Evolutionary conservation across 495 filamentous ascomycete species (phyloP).

Genomic region (Parachaetomium inaequale): DNA sequence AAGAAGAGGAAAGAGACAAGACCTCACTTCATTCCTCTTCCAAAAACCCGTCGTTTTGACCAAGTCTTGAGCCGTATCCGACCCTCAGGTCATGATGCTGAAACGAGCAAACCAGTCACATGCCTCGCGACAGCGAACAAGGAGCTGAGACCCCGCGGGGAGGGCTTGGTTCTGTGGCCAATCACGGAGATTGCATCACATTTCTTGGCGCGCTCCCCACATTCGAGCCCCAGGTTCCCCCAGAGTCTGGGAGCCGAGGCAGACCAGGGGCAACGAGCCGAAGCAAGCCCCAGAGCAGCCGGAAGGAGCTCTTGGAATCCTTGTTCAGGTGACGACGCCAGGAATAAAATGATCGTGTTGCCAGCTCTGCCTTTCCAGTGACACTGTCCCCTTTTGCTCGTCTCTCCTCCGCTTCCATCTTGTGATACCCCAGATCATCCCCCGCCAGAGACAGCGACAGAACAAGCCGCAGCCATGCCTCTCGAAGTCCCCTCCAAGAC

Average conservation of each 20-base stretch:
- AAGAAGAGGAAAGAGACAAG: too few relatives aligned
- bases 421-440: not conserved
- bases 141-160: not conserved
- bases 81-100: too few relatives aligned
- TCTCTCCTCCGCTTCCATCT: not conserved
- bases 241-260: constrained; percentile 22
- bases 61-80: too few relatives aligned
- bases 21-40: too few relatives aligned
- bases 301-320: not conserved
- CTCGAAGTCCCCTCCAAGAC: constrained; percentile 41
- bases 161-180: constrained; percentile 11
- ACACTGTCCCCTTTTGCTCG: constrained; percentile 1
- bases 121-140: too few relatives aligned
- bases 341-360: constrained; percentile 8
- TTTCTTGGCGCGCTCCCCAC: constrained; percentile 18
- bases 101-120: too few relatives aligned
- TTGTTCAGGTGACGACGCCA: constrained; percentile 13
- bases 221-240: constrained; percentile 19
- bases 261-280: constrained; percentile 9
- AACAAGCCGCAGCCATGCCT: constrained; percentile 15
- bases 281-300: constrained; percentile 16
- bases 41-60: too few relatives aligned
- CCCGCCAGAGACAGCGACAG: not conserved
- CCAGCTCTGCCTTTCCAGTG: constrained; percentile 1
- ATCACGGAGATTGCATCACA: constrained; percentile 20